Conservation (phyloP, 2,329 filamentous ascomycete genomes). For the Exophiala viscosa region DNA sequence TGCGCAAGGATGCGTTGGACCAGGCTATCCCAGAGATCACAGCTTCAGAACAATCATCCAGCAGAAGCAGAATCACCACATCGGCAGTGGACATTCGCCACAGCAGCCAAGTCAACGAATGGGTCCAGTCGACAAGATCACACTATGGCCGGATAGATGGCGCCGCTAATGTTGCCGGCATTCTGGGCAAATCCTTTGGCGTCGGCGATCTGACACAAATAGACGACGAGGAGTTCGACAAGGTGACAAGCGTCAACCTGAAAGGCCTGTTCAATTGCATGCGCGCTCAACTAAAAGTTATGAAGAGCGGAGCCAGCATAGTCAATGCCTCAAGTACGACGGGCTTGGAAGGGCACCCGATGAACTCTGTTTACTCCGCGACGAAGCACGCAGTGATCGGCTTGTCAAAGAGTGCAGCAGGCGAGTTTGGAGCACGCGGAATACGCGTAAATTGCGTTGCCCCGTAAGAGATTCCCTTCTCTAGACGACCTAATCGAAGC, state of each 20-base stretch:
- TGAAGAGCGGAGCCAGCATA: conserved; percentile 32
- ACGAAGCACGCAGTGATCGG: conserved; percentile 44
- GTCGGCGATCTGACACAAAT: conserved; percentile 37
- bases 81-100: conserved; percentile 15
- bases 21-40: not conserved
- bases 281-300: conserved; percentile 46
- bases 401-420: conserved; percentile 27
- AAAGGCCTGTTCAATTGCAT: conserved; percentile 51
- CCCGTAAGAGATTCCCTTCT: conserved; percentile 1
- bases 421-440: conserved; percentile 3
- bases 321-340: conserved; percentile 43
- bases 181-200: conserved; percentile 7
- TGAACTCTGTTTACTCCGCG: conserved; percentile 42
- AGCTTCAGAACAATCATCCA: conserved; percentile 13
- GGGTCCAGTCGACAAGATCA: conserved; percentile 20
- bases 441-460: conserved; percentile 10
- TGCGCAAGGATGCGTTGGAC: conserved; percentile 37
- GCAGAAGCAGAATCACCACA: conserved; percentile 1
- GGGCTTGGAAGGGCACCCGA: conserved; percentile 33
- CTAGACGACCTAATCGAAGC: not conserved
- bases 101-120: conserved; percentile 14
- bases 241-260: conserved; percentile 43
- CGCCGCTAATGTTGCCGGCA: conserved; percentile 21
- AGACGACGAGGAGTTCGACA: conserved; percentile 42
- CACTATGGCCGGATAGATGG: conserved; percentile 17